Evolutionary conservation across 805 yeast species (phyloP).

Genomic region (Wickerhamiella spandovensis): DNA sequence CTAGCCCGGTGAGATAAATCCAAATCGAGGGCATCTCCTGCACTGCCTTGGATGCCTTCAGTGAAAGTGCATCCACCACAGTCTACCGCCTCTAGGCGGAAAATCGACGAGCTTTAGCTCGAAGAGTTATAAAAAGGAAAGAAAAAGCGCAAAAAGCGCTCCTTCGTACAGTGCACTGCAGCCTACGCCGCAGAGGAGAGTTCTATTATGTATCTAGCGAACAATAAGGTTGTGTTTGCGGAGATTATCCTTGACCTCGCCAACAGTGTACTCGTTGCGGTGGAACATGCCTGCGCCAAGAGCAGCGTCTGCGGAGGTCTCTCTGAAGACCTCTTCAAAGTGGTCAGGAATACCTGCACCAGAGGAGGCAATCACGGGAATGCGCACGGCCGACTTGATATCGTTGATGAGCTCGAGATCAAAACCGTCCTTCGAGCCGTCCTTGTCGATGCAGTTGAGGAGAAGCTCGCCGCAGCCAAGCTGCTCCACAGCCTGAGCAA

Average conservation of each 20-base stretch:
- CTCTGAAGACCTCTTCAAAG: slow-evolving; percentile 72
- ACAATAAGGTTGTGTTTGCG: slow-evolving; percentile 50
- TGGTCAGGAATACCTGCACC: slow-evolving; percentile 95
- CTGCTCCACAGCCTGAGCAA: slow-evolving; percentile 76
- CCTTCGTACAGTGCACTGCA: too few species aligned
- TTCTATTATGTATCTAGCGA: too few species aligned
- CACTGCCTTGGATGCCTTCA: too few species aligned
- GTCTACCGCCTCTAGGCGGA: too few species aligned
- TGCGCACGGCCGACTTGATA: slow-evolving; percentile 58
- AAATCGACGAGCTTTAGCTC: too few species aligned
- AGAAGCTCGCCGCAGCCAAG: slow-evolving; percentile 95
- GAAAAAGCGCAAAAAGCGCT: too few species aligned
- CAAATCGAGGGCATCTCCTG: too few species aligned
- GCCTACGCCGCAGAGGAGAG: too few species aligned
- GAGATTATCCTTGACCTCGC: slow-evolving; percentile 63
- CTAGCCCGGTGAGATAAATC: too few species aligned
- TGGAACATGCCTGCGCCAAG: slow-evolving; percentile 98
- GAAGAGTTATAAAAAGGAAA: too few species aligned
- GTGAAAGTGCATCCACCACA: too few species aligned
- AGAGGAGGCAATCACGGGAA: slow-evolving; percentile 94
- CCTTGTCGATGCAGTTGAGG: slow-evolving; percentile 90
- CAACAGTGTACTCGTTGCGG: slow-evolving; percentile 81
- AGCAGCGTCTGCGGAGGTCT: slow-evolving; percentile 88
- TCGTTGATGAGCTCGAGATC: slow-evolving; percentile 75
- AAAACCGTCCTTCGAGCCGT: slow-evolving; percentile 90